These are phyloP conservation scores for Cystobasidiaceae sp. DNA, from an alignment of 1,284 basidiomycete genomes.

Conservation along the genomic window DNA sequence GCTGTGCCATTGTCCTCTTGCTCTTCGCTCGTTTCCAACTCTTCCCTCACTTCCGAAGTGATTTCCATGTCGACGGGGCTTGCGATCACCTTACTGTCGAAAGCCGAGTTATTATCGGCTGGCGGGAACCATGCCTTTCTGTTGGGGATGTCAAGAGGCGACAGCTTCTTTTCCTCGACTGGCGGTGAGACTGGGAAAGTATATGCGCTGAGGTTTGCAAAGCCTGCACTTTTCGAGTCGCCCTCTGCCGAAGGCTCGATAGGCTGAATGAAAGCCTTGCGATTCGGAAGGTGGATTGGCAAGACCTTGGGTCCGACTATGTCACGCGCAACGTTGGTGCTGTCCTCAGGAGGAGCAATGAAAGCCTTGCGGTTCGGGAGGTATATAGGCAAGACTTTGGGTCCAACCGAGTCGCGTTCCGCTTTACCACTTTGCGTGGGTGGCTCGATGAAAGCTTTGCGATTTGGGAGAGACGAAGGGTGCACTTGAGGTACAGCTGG, in stretches of 20 bases:
- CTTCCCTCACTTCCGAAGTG: not conserved
- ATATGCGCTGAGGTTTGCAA: slow-evolving; percentile 3
- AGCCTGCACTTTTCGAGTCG: not conserved
- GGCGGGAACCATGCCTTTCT: slow-evolving; percentile 13
- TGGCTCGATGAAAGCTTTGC: not conserved
- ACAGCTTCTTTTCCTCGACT: not conserved
- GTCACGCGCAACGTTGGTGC: not conserved
- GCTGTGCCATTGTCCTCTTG: not conserved
- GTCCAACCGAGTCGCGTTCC: not conserved
- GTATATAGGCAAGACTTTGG: slow-evolving; percentile 1
- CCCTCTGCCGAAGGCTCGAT: not conserved
- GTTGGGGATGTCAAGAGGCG: slow-evolving; percentile 5
- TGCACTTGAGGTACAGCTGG: no score
- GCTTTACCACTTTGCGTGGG: not conserved
- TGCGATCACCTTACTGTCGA: not conserved
- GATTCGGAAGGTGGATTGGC: slow-evolving; percentile 2
- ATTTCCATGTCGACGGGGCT: not conserved
- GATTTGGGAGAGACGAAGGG: not conserved
- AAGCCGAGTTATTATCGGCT: not conserved
- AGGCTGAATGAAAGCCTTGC: slow-evolving; percentile 2
- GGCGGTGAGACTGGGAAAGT: slow-evolving; percentile 4
- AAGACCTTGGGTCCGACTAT: not conserved
- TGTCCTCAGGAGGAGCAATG: not conserved
- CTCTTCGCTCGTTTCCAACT: not conserved
- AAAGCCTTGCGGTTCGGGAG: slow-evolving; percentile 13